Evolutionary conservation across 306 rosid species (phyloP), one percentile per base, ranked within the genome.

Genomic region (Citrullus mucosospermus): DNA sequence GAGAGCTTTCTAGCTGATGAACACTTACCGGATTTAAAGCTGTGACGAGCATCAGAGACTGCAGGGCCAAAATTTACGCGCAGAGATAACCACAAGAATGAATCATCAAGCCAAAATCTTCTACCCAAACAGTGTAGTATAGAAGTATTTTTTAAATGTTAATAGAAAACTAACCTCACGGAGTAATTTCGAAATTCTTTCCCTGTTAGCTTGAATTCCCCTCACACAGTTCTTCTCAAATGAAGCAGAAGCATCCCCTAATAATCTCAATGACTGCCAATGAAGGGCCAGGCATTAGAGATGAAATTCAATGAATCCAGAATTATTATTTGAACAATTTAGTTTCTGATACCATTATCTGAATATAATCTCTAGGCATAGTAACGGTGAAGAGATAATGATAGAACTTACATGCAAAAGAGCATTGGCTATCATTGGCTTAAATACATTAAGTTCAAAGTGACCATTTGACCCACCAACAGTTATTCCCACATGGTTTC

Each of bases 391-490:
- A 55, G 70, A 62, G 32, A 46, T 59, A 50, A 73, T 32, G 51
- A 71, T 44, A 54, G 75, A 77, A 82, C 99, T 76, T 90, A 96
- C 98, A 41, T 91, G 96, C 71, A 96, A 82, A 79, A 96, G 96
- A 83, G 80, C 75, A 48, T 79, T 92, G 57, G 98, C 98, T 82
- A 96, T 96, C 97, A 93, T 70, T 59, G 99, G 99, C 81, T 96
- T 96, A 91, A 46, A 96, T 68, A 96, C 99, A 84, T 96, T 96
- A 80, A 96, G 98, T 84, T 93, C 99, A 82, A 96, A 96, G 85
- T 93, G 99, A 85, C 99, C 99, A 79, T 90, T 96, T 41, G 99
- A 88, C 81, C 98, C 99, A 41, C 99, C 99, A 62, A 96, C 88
- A 30, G 99, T 91, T 83, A 93, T 83, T 55, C 91, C 98, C 80